A percentile compares a stretch with the other conserved stretches of the same genome.
Evolutionary conservation across 331 rosid species (phyloP).

Genomic region (Cydonia oblonga): DNA sequence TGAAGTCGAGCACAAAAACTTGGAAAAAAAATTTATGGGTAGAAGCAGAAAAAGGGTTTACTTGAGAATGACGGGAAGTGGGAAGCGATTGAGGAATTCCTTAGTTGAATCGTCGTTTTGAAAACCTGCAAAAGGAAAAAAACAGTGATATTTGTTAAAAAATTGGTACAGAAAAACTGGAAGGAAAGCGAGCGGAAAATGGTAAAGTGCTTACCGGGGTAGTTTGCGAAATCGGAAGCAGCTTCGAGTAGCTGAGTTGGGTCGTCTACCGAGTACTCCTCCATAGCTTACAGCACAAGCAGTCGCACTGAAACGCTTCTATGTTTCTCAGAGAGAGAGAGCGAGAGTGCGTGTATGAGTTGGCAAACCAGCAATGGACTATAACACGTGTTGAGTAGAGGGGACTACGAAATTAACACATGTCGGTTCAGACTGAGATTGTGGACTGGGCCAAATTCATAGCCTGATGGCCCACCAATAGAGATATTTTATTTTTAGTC

Average conservation of each 20-base stretch:
- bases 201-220: constrained; percentile 19
- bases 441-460: background rate
- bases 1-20: background rate
- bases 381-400: background rate
- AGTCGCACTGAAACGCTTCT: background rate
- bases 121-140: constrained; percentile 31
- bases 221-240: constrained; percentile 31
- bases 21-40: background rate
- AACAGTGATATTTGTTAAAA: background rate
- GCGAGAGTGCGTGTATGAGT: no score
- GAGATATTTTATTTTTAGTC: no score
- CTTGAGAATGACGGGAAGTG: constrained; percentile 67
- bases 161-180: background rate
- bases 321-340: background rate
- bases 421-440: background rate
- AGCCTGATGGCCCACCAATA: no score
- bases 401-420: background rate
- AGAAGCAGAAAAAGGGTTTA: background rate
- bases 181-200: no score
- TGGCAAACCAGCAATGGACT: no score
- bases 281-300: constrained; percentile 18
- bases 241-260: constrained; percentile 41
- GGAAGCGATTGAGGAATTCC: constrained; percentile 64
- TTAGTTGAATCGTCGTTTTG: constrained; percentile 54
- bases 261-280: constrained; percentile 28